Evolutionary conservation across 176 grass and related monocot genomes (phyloP).

Genomic region (Aegilops bicornis): DNA sequence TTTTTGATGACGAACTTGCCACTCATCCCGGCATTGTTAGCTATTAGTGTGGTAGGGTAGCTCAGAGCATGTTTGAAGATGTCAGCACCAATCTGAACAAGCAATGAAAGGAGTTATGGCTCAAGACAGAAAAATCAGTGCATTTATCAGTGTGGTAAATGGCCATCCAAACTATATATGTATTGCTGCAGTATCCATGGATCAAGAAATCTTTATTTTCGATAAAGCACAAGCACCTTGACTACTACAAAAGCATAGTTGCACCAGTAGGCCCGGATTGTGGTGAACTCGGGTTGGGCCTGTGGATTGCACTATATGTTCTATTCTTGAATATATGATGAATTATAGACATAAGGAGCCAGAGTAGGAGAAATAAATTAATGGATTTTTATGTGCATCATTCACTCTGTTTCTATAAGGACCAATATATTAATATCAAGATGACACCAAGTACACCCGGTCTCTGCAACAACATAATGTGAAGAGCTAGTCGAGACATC

Average conservation of each 20-base stretch:
- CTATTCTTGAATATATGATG: background rate
- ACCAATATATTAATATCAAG: background rate
- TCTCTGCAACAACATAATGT: background rate
- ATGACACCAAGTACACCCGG: background rate
- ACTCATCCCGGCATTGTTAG: conserved; percentile 75
- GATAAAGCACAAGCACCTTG: background rate
- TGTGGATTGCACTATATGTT: background rate
- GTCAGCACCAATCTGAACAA: conserved; percentile 90
- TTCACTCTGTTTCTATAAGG: background rate
- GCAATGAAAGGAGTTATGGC: background rate
- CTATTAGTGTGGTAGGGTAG: conserved; percentile 82
- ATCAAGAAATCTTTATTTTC: background rate
- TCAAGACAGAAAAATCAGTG: background rate
- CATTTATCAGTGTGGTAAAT: conserved; percentile 15
- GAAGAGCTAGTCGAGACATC: background rate
- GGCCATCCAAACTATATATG: background rate
- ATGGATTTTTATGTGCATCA: background rate
- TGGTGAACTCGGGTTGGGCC: background rate
- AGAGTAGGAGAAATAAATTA: background rate
- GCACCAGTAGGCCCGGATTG: background rate
- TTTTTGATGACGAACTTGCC: conserved; percentile 70
- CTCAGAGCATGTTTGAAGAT: conserved; percentile 89
- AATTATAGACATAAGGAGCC: background rate
- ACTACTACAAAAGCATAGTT: background rate
- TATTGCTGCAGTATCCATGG: background rate